These are phyloP conservation scores for Geoglossum cookeanum DNA, from an alignment of 2,329 filamentous ascomycete species.

Conservation along the genomic window DNA sequence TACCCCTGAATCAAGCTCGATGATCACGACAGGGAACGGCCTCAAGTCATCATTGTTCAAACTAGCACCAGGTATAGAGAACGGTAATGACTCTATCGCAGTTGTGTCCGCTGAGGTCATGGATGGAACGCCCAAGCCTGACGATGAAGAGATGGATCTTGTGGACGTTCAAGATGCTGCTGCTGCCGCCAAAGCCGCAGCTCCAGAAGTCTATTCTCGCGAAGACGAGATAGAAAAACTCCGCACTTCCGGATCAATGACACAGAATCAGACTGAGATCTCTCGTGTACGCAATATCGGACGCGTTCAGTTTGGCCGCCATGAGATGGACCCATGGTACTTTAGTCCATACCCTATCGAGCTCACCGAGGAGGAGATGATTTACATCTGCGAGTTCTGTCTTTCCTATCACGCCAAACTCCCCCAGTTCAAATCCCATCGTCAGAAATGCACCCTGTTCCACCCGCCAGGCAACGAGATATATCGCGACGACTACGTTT, in stretches of 20 bases:
- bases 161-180: constrained; percentile 33
- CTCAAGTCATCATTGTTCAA: constrained; percentile 28
- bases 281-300: constrained; percentile 89
- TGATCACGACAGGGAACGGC: constrained; percentile 27
- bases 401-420: constrained; percentile 73
- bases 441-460: constrained; percentile 71
- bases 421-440: constrained; percentile 68
- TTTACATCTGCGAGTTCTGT: constrained; percentile 97
- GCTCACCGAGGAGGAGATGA: constrained; percentile 73
- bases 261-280: constrained; percentile 92
- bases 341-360: constrained; percentile 90
- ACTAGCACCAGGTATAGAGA: constrained; percentile 38
- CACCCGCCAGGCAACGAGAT: constrained; percentile 97
- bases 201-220: constrained; percentile 42
- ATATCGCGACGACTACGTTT: constrained; percentile 83
- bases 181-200: constrained; percentile 29
- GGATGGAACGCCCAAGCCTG: constrained; percentile 27
- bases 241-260: constrained; percentile 90
- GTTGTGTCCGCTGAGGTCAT: constrained; percentile 27
- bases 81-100: constrained; percentile 28
- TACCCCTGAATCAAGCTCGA: constrained; percentile 33
- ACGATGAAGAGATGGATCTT: constrained; percentile 32
- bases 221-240: constrained; percentile 95
- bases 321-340: constrained; percentile 93
- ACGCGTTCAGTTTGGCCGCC: constrained; percentile 81